Evolutionary conservation across 2,329 filamentous ascomycete species (phyloP).

Genomic region (Xylariaceae sp.): DNA sequence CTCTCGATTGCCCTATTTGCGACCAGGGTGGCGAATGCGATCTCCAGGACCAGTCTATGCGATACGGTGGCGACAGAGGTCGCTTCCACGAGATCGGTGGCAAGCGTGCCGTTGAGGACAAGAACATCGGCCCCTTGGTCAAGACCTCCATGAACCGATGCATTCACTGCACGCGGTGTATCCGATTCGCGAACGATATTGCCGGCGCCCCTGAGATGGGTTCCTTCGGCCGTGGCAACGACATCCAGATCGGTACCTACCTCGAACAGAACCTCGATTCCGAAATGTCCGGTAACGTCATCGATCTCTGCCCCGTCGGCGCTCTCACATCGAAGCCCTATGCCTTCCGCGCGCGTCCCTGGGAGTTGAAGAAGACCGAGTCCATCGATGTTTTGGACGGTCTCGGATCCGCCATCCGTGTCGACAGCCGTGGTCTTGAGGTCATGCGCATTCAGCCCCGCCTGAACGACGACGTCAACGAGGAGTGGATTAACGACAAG

Average conservation of each 20-base stretch:
- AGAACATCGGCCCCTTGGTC: constrained; percentile 96
- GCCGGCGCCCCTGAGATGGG: constrained; percentile 94
- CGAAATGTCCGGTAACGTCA: constrained; percentile 94
- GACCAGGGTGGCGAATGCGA: constrained; percentile 99
- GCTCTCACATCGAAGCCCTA: constrained; percentile 96
- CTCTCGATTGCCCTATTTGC: constrained; percentile 93
- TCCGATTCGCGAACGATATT: constrained; percentile 96
- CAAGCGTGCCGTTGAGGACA: constrained; percentile 98
- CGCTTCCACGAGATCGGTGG: constrained; percentile 93
- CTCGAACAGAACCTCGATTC: constrained; percentile 90
- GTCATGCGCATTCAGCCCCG: constrained; percentile 92
- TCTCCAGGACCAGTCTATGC: constrained; percentile 98
- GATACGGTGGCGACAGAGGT: constrained; percentile 91
- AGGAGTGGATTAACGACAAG: constrained; percentile 99
- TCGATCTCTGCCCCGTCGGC: constrained; percentile 96
- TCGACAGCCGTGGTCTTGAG: constrained; percentile 88
- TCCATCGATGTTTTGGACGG: constrained; percentile 92
- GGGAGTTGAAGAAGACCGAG: constrained; percentile 95
- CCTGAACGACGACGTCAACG: constrained; percentile 95
- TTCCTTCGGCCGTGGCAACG: constrained; percentile 90
- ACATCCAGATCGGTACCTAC: constrained; percentile 97
- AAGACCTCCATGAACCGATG: constrained; percentile 99
- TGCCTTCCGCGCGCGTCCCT: constrained; percentile 91
- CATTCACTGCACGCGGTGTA: constrained; percentile 97
- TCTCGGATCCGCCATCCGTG: constrained; percentile 87